Conservation (phyloP, 139 green algal genomes). For the Chlamydomonas eustigma region DNA sequence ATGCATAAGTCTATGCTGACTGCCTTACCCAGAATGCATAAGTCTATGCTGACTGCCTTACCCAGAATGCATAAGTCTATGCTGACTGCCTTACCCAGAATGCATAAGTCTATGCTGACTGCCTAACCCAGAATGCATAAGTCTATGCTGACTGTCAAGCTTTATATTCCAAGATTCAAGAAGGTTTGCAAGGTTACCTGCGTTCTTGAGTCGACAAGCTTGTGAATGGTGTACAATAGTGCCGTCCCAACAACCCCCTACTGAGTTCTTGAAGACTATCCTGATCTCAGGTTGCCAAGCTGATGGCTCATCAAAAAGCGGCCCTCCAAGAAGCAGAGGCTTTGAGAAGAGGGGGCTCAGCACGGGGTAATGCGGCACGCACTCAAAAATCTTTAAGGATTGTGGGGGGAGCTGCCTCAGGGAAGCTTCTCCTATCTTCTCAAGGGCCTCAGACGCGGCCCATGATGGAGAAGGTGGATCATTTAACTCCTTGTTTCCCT, state of each 20-base stretch:
- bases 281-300: slow-evolving; percentile 33
- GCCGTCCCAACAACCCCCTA: no score
- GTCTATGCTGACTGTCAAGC: no score
- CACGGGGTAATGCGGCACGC: slow-evolving; percentile 28
- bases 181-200: no score
- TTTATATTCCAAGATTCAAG: no score
- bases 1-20: no score
- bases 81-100: not conserved
- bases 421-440: slow-evolving; percentile 33
- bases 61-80: not conserved
- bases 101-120: no score
- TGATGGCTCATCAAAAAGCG: slow-evolving; percentile 46
- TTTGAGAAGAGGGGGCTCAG: slow-evolving; percentile 23
- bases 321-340: slow-evolving; percentile 31
- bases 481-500: slow-evolving; percentile 31
- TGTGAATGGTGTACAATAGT: no score
- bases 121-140: no score
- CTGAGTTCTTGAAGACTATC: not conserved
- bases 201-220: no score
- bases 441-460: slow-evolving; percentile 56
- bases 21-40: no score
- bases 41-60: no score
- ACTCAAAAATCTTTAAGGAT: slow-evolving; percentile 58
- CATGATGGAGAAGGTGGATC: slow-evolving; percentile 81
- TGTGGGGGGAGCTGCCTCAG: slow-evolving; percentile 51